phyloP scores from a whole-genome alignment of 2,329 filamentous ascomycete species.

The Monilinia vaccinii-corymbosi region DNA sequence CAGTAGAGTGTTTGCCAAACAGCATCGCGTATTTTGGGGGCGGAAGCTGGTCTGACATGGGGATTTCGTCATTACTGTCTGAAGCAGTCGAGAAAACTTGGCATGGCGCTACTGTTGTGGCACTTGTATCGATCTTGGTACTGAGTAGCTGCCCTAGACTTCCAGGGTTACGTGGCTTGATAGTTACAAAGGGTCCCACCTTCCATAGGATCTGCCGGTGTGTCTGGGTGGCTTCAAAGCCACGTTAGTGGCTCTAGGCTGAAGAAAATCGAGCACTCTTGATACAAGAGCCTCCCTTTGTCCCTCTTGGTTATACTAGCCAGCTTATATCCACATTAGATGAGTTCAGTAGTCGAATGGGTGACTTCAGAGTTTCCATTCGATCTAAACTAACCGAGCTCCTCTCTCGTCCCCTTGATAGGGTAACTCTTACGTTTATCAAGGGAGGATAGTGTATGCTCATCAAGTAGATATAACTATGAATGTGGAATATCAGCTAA shows the following conservation, averaged over 20 bases:
- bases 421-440: too few species aligned
- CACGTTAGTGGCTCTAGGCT: too few species aligned
- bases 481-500: background rate
- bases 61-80: background rate
- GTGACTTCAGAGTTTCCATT: too few species aligned
- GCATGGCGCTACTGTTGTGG: background rate
- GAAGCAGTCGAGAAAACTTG: background rate
- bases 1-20: background rate
- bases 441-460: too few species aligned
- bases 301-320: too few species aligned
- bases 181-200: background rate
- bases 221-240: too few species aligned
- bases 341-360: too few species aligned
- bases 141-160: background rate
- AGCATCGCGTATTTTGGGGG: background rate
- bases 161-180: background rate
- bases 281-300: too few species aligned
- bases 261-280: too few species aligned
- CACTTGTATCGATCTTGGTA: background rate
- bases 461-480: background rate
- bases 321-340: too few species aligned
- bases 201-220: background rate
- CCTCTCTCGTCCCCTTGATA: too few species aligned
- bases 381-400: too few species aligned
- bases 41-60: background rate